phyloP scores from a whole-genome alignment of 2,329 filamentous ascomycete genomes.

The Phoma sp. region DNA sequence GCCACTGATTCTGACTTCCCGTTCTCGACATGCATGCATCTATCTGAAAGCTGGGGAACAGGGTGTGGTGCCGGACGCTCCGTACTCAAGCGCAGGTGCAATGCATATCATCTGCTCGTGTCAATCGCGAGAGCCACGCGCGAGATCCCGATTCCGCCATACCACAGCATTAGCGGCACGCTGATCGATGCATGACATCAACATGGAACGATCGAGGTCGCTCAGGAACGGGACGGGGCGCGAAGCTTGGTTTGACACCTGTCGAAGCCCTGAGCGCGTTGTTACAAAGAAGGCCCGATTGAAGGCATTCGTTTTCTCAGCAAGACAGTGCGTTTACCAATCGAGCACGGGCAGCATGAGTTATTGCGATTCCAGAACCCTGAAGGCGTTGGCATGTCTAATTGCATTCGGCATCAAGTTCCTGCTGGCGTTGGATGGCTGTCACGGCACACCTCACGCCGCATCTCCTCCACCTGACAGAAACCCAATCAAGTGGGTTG shows the following conservation, averaged over 20 bases:
- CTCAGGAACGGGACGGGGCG: conserved; percentile 10
- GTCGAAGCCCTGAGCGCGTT: background rate
- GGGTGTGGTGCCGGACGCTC: background rate
- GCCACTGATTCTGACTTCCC: background rate
- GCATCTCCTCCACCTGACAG: background rate
- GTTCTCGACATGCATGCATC: conserved; percentile 1
- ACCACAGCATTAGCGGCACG: background rate
- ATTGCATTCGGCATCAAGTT: background rate
- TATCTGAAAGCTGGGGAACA: background rate
- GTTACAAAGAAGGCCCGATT: conserved; percentile 11
- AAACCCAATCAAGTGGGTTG: background rate
- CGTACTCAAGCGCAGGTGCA: background rate
- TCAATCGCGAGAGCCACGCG: background rate
- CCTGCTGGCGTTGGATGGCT: background rate
- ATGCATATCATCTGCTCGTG: background rate
- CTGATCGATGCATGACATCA: conserved; percentile 14
- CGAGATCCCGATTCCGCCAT: conserved; percentile 2
- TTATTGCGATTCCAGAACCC: conserved; percentile 2
- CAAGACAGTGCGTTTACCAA: conserved; percentile 1
- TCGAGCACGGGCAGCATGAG: background rate
- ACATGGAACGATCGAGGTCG: background rate
- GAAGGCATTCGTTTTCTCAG: background rate
- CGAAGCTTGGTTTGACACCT: conserved; percentile 5
- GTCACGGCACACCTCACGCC: background rate
- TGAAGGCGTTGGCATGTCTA: conserved; percentile 4